phyloP scores from a whole-genome alignment of 345 rosid genomes.

The Trapa bicornis region DNA sequence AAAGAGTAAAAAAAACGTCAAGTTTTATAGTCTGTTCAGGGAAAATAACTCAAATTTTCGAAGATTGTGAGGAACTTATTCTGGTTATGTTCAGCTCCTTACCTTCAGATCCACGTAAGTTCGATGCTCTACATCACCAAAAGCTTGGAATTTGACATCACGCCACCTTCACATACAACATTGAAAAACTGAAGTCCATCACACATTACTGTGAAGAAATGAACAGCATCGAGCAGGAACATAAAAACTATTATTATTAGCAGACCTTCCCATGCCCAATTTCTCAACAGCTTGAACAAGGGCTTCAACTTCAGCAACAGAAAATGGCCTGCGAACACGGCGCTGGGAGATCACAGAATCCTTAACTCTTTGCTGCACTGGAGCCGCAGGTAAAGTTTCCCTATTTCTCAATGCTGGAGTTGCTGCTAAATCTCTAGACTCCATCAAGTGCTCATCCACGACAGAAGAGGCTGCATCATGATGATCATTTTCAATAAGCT shows the following conservation, averaged over 20 bases:
- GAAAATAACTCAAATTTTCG: not conserved
- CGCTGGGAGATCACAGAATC: constrained; percentile 71
- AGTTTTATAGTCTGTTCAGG: not conserved
- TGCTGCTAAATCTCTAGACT: constrained; percentile 58
- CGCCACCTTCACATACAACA: constrained; percentile 63
- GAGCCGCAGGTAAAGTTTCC: constrained; percentile 50
- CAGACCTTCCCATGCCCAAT: constrained; percentile 95
- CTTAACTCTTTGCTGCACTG: constrained; percentile 53
- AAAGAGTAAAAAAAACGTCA: not conserved
- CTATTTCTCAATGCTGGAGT: constrained; percentile 38
- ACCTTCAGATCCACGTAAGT: constrained; percentile 97
- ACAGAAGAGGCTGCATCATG: constrained; percentile 60
- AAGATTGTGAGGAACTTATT: too few relatives aligned
- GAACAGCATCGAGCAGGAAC: not conserved
- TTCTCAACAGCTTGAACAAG: constrained; percentile 96
- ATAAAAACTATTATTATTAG: not conserved
- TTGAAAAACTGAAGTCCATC: constrained; percentile 1
- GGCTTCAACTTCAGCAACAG: constrained; percentile 96
- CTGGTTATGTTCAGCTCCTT: not conserved
- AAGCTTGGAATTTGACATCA: constrained; percentile 85
- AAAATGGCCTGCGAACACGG: constrained; percentile 95
- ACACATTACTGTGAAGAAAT: not conserved
- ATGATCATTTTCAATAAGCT: constrained; percentile 51
- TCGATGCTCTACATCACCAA: constrained; percentile 83
- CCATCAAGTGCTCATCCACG: constrained; percentile 28